Evolutionary conservation across 75 land plant genomes (phyloP).

Genomic region (Pseudotsuga menziesii): DNA sequence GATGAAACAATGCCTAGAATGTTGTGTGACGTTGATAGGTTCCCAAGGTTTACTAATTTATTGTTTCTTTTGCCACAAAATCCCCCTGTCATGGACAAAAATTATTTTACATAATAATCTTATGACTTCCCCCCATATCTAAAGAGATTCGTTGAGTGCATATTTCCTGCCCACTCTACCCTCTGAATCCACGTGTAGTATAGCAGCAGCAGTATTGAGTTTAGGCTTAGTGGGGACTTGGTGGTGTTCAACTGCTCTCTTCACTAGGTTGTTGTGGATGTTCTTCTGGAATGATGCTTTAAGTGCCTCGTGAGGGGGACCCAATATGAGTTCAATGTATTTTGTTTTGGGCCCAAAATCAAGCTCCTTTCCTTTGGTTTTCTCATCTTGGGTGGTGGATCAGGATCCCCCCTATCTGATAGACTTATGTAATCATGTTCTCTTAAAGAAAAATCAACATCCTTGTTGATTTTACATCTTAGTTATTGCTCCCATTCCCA

Average conservation of each 20-base stretch:
- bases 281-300: background rate
- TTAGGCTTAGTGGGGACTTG: background rate
- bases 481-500: slow-evolving; percentile 2
- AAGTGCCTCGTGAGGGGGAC: slow-evolving; percentile 4
- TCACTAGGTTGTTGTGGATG: background rate
- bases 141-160: slow-evolving; percentile 6
- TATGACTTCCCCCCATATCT: no score
- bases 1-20: no score
- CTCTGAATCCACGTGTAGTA: slow-evolving; percentile 6
- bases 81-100: no score
- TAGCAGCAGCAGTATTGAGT: background rate
- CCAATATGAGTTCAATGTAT: slow-evolving; percentile 6
- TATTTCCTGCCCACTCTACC: slow-evolving; percentile 3
- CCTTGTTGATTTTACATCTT: background rate
- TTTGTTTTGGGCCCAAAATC: slow-evolving; percentile 11
- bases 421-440: slow-evolving; percentile 12
- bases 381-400: slow-evolving; percentile 7
- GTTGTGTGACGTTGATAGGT: no score
- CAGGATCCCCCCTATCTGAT: slow-evolving; percentile 1
- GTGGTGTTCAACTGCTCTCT: background rate
- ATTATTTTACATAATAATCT: no score
- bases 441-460: background rate
- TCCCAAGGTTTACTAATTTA: no score
- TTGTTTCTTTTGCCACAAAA: no score
- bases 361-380: slow-evolving; percentile 9